Percentiles rank a stretch among this genome's conserved stretches.
phyloP scores from a whole-genome alignment of 78 protist species.

The Polysphondylium violaceum region DNA sequence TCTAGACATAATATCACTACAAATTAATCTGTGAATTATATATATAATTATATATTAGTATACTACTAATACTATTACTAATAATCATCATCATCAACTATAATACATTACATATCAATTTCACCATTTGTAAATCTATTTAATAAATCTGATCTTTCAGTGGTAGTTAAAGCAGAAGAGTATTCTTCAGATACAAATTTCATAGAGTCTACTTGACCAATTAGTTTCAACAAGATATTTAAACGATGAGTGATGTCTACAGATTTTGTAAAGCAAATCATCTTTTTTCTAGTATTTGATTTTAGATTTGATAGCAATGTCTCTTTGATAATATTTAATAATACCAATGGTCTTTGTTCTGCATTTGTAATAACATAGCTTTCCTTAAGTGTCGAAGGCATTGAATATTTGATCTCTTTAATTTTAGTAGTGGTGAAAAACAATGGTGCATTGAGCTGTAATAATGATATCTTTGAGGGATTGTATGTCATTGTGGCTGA shows the following conservation, averaged over 20 bases:
- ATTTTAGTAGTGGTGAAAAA: slow-evolving; percentile 49
- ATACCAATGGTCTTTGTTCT: slow-evolving; percentile 55
- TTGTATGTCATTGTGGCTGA: slow-evolving; percentile 83
- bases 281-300: slow-evolving; percentile 17
- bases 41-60: background rate
- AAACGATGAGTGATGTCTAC: slow-evolving; percentile 44
- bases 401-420: slow-evolving; percentile 38
- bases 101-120: slow-evolving; percentile 39
- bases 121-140: slow-evolving; percentile 21
- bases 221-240: slow-evolving; percentile 35
- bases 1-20: slow-evolving; percentile 95
- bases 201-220: slow-evolving; percentile 6
- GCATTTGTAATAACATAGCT: slow-evolving; percentile 31
- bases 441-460: slow-evolving; percentile 72
- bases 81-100: background rate
- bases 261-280: slow-evolving; percentile 64
- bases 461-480: slow-evolving; percentile 71
- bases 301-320: background rate
- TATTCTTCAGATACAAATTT: slow-evolving; percentile 34
- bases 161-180: slow-evolving; percentile 19
- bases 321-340: slow-evolving; percentile 17
- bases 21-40: slow-evolving; percentile 47
- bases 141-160: slow-evolving; percentile 42
- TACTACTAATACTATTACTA: background rate
- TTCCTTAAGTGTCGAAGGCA: slow-evolving; percentile 64